Base-by-base conservation (phyloP, 2,329 filamentous ascomycete genomes). In the Fonsecaea erecta region DNA sequence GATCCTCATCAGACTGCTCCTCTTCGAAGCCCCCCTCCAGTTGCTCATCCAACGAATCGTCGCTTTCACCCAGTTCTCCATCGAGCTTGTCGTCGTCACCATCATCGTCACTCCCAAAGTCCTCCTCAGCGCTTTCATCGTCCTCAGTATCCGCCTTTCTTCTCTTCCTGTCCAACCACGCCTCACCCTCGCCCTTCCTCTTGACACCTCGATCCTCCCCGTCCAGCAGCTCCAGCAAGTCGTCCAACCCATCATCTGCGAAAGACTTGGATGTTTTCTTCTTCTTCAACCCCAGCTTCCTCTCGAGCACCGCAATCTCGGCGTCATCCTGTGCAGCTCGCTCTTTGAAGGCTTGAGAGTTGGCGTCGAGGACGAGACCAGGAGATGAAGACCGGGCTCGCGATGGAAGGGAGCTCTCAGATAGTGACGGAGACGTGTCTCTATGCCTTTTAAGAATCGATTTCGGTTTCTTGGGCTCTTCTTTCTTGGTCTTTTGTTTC, bases 251-350 rank as follows among this genome's bases (percentile, higher is more conserved):
- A 74, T 97, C 93, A 73, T 97, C 93, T 21, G 87, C 85, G 71
- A 93, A 92, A 0, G 87, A 83, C 70, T 90, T 89, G 0, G 89
- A 88, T 4, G 92, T 77, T 34, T 86, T 88, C 73, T 92, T 96
- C 66, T 89, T 90, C 26, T 84, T 88, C 35, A 97, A 84, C 0
- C 95, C 94, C 2, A 99, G 80, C 73, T 91, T 96, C 76, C 89
- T 93, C 79, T 99, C 95, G 34, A 97, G 81, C 2, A 88, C 88
- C 21, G 90, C 89, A 71, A 99, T 98, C 71, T 97, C 92, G 1
- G 88, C 91, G 73, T 98, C 93, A 64, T 99, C 94, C 67, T 91
- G 83, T 0, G 86, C 88, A 3, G 97, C 80, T 71, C 85, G 87
- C 2, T 88, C 84, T 73, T 84, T 86, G n/a, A 87, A 80, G 0